Evolutionary conservation across 1,284 basidiomycete species (phyloP), one percentile per base, ranked within the genome.

Genomic region (Porogramme epimiltina): DNA sequence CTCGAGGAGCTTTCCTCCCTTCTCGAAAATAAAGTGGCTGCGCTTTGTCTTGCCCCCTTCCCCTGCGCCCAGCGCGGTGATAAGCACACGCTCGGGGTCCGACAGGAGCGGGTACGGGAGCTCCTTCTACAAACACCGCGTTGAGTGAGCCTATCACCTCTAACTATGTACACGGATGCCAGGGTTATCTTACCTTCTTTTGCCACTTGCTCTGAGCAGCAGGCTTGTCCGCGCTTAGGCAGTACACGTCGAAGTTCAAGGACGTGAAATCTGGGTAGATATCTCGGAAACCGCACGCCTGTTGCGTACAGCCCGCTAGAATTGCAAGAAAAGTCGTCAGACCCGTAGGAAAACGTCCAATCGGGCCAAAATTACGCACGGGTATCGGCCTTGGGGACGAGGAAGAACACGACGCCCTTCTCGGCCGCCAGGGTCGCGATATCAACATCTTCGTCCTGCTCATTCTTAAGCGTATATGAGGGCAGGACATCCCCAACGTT

Each of bases 231-330:
- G 87, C 87, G 62, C 91, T 94, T 54, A 98, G 72, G 54, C 94
- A 94, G 69, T 91, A 95, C 37, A 97, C 86, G 38, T 79, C 79
- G 71, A 87, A 97, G 42, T 85, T 79, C 48, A 80, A 66, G 4
- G 79, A 74, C 2, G 78, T 75, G 67, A 95, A 95, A 58, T 91
- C 86, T 8, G 82, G 77, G 68, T 90, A 90, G 41, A 75, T 75
- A 68, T 97, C 94, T 31, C 94, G 82, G 77, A 89, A 95, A 3
- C 86, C 89, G 66, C 93, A 95, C 0, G 93, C 93, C 69, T 96
- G 93, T 33, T 73, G 87, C 2, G 92, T 95, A 73, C 93, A 95
- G 33, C 92, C 91, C 43, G 89, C 91, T 93, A 63, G 49, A 42
- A 18, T 55, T 4, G n/a, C 2, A 6, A 37, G 5, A 37, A 37